Evolutionary conservation across 495 filamentous ascomycete species (phyloP), one percentile per base, ranked within the genome.

Genomic region (Melanomma pulvis-pyrius): DNA sequence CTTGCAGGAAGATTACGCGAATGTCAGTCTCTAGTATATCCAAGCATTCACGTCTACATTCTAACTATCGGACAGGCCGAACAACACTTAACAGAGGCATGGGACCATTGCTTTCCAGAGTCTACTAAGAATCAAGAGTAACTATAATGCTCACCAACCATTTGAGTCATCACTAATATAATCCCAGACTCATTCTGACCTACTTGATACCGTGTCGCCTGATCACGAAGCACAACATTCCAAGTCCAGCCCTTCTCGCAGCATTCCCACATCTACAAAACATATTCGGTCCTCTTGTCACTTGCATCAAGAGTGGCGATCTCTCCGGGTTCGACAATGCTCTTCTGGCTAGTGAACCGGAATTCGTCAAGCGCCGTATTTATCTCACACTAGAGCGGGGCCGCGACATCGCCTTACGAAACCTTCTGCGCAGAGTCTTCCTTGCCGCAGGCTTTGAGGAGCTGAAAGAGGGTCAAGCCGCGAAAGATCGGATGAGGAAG

Each of bases 131-230:
- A 98, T 71, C 86, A 87, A 71, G 90, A 97, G 88, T 94, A 65
- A 73, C 80, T 13, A n/a, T 30, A n/a, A 26, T 22, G n/a, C 19
- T 15, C 49, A 50, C 47, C 36, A 51, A 21, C 55, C 50, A 12
- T 25, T 15, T 12, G 19, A 34, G 26, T 25, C 25, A 19, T 24
- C 11, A 36, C 66, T 69, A 60, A 70, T 29, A 19, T 34, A 30
- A 15, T 9, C 4, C 1, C 41, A 96, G 91, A 73, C 81, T 96
- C 48, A 97, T 98, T 63, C 82, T 98, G n/a, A 96, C 90, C 1
- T 98, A 98, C 69, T 86, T 98, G 21, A 90, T 98, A 56, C 94
- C 94, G 0, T 96, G 91, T 64, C 91, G 89, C 57, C 86, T 98
- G 32, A 83, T 97, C 44, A 97, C 90, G 11, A 90, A 87, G 0